Evolutionary conservation across 208 protist genomes (phyloP).

Genomic region (Wallacemonas sp.): DNA sequence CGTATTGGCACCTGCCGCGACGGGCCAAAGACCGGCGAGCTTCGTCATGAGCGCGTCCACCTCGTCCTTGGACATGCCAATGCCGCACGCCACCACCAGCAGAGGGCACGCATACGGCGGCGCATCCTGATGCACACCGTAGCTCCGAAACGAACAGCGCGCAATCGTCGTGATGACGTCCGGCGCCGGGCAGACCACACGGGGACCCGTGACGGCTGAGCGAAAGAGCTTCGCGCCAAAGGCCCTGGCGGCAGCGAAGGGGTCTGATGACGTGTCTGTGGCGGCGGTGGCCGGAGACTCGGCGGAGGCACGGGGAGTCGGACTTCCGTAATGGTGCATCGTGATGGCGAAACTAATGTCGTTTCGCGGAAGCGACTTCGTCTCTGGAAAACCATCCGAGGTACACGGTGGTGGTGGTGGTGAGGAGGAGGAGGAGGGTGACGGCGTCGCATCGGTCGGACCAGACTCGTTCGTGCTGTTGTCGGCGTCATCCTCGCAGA

Average conservation of each 20-base stretch:
- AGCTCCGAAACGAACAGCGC: constrained; percentile 54
- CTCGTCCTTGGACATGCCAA: constrained; percentile 59
- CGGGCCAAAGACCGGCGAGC: constrained; percentile 55
- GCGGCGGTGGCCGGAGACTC: background rate
- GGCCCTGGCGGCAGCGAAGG: constrained; percentile 23
- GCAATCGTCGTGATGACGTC: constrained; percentile 34
- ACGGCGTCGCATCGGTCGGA: too few species aligned
- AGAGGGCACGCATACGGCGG: constrained; percentile 30
- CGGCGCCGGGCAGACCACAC: constrained; percentile 56
- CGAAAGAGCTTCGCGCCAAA: constrained; percentile 82
- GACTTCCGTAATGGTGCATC: constrained; percentile 38
- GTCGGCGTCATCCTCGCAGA: constrained; percentile 32
- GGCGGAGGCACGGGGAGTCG: background rate
- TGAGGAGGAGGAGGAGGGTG: too few species aligned
- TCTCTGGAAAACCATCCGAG: background rate
- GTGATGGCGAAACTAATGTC: constrained; percentile 89
- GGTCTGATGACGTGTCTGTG: background rate
- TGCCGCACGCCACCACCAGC: constrained; percentile 70
- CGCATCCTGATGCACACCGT: constrained; percentile 62
- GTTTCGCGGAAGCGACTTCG: constrained; percentile 33
- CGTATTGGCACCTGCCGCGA: too few species aligned
- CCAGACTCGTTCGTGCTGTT: too few species aligned
- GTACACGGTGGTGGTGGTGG: background rate
- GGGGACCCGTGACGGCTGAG: constrained; percentile 64
- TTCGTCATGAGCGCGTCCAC: constrained; percentile 38